A percentile compares a stretch with the other conserved stretches of the same genome.
These are phyloP conservation scores for Phenoliferia sp. DNA, from an alignment of 1,284 basidiomycete genomes.

Conservation along the genomic window DNA sequence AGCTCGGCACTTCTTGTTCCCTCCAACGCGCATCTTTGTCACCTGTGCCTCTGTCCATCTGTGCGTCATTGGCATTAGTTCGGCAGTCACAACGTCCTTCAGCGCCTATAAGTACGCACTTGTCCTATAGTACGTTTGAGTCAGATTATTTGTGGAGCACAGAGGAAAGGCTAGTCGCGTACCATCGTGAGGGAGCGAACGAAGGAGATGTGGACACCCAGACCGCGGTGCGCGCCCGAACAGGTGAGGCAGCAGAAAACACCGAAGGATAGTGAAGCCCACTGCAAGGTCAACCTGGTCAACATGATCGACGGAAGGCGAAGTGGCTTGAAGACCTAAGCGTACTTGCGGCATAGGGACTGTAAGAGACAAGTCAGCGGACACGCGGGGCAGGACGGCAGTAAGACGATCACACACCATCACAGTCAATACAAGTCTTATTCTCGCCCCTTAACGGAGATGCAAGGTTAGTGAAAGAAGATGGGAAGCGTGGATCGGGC, in stretches of 20 bases:
- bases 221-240: slow-evolving; percentile 80
- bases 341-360: background rate
- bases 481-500: background rate
- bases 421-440: slow-evolving; percentile 30
- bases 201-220: slow-evolving; percentile 73
- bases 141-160: background rate
- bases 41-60: slow-evolving; percentile 83
- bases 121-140: slow-evolving; percentile 4
- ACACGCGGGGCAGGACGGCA: background rate
- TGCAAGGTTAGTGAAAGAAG: background rate
- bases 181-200: slow-evolving; percentile 62
- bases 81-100: background rate
- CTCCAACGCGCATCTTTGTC: slow-evolving; percentile 83
- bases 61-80: background rate
- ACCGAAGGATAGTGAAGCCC: slow-evolving; percentile 46
- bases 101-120: background rate
- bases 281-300: background rate
- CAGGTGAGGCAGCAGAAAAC: slow-evolving; percentile 87
- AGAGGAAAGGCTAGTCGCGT: background rate
- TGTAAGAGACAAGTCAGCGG: background rate
- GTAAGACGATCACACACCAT: background rate
- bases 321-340: too few relatives aligned
- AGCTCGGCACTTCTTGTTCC: slow-evolving; percentile 51
- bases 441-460: slow-evolving; percentile 25
- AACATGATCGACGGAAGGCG: background rate